These are phyloP conservation scores for Tolypocladium ophioglossoides DNA, from an alignment of 2,329 filamentous ascomycete genomes.

Conservation along the genomic window DNA sequence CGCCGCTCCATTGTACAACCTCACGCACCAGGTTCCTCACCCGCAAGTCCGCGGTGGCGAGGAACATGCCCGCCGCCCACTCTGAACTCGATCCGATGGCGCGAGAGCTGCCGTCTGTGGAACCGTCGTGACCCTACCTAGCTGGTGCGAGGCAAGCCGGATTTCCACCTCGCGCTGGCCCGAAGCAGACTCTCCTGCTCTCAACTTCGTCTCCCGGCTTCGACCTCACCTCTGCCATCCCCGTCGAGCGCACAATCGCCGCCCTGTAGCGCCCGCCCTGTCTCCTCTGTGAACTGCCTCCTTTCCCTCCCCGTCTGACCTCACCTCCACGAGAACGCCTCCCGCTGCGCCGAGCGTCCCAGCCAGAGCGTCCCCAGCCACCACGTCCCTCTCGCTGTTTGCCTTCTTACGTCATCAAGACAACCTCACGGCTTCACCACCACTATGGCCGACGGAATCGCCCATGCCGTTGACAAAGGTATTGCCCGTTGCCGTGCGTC, in stretches of 20 bases:
- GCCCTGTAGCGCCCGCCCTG: background rate
- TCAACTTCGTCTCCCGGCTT: background rate
- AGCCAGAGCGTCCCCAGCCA: background rate
- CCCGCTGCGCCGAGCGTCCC: background rate
- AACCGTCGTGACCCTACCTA: slow-evolving; percentile 1
- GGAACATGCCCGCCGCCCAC: background rate
- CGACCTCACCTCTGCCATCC: background rate
- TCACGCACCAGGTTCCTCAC: background rate
- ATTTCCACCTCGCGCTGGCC: background rate
- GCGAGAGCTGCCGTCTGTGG: background rate
- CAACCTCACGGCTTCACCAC: slow-evolving; percentile 15
- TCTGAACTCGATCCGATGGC: background rate
- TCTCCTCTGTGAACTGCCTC: background rate
- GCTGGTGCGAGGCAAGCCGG: background rate
- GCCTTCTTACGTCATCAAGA: slow-evolving; percentile 9
- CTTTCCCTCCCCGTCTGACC: background rate
- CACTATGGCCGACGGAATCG: slow-evolving; percentile 23
- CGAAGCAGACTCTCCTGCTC: background rate
- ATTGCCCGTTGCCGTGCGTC: slow-evolving; percentile 8
- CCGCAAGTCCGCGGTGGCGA: background rate
- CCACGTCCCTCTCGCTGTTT: background rate
- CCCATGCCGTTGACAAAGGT: slow-evolving; percentile 26
- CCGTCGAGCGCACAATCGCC: background rate
- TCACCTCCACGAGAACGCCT: background rate
- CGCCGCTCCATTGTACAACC: background rate